These are phyloP conservation scores for Yarrowia sp. DNA, from an alignment of 805 yeast species.

Conservation along the genomic window DNA sequence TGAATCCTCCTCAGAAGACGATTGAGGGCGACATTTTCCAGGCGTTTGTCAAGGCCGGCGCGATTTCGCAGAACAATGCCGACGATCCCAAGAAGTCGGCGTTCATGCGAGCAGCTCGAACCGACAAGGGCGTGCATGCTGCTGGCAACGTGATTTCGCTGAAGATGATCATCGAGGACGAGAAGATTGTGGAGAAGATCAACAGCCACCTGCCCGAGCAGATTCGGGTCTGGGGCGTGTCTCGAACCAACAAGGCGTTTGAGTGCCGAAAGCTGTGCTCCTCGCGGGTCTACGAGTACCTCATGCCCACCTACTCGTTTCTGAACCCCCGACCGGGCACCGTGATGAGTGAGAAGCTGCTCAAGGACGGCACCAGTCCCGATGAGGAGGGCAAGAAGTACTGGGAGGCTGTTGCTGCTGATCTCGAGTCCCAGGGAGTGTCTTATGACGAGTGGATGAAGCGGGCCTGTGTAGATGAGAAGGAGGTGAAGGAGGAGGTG, in stretches of 20 bases:
- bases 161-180: conserved; percentile 84
- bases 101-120: conserved; percentile 66
- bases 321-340: conserved; percentile 88
- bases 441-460: conserved; percentile 43
- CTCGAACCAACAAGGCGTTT: conserved; percentile 85
- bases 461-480: conserved; percentile 47
- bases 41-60: conserved; percentile 87
- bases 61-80: conserved; percentile 83
- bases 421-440: conserved; percentile 53
- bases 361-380: conserved; percentile 68
- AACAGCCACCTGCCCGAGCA: conserved; percentile 81
- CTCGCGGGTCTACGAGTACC: conserved; percentile 92
- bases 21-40: conserved; percentile 88
- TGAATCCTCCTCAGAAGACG: conserved; percentile 85
- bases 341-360: conserved; percentile 64
- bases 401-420: conserved; percentile 63
- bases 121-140: conserved; percentile 98
- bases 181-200: conserved; percentile 72
- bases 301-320: conserved; percentile 89
- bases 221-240: conserved; percentile 91
- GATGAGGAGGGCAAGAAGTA: conserved; percentile 70
- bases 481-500: conserved; percentile 29
- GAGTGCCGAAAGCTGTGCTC: conserved; percentile 96
- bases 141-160: conserved; percentile 90
- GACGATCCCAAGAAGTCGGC: conserved; percentile 87